These are phyloP conservation scores for Pseudotulostoma volvatum DNA, from an alignment of 495 filamentous ascomycete genomes.

Conservation along the genomic window DNA sequence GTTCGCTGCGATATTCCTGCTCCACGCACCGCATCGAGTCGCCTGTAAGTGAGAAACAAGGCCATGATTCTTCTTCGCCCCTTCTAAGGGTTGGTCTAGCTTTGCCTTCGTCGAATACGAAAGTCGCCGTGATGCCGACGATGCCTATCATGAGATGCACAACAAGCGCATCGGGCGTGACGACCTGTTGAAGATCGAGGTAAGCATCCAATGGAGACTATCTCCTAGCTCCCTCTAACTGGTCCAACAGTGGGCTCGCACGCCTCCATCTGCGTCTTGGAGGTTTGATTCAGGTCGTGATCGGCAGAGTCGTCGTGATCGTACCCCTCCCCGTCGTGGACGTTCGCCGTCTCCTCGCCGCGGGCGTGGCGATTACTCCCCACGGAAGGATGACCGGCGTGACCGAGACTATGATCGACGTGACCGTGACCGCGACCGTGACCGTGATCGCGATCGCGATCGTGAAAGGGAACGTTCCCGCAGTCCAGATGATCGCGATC, in stretches of 20 bases:
- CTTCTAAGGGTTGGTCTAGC: constrained; percentile 32
- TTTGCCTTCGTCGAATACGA: constrained; percentile 99
- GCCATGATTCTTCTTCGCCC: constrained; percentile 2
- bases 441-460: constrained; percentile 57
- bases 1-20: constrained; percentile 98
- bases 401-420: constrained; percentile 53
- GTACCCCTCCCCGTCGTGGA: constrained; percentile 66
- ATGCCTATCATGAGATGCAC: constrained; percentile 99
- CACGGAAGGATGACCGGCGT: constrained; percentile 78
- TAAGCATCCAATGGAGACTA: constrained; percentile 23
- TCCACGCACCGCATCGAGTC: constrained; percentile 76
- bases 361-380: constrained; percentile 69
- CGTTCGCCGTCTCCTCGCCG: constrained; percentile 62
- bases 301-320: constrained; percentile 39
- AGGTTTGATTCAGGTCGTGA: constrained; percentile 85
- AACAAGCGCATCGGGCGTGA: constrained; percentile 96
- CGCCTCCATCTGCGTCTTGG: constrained; percentile 96
- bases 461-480: constrained; percentile 40
- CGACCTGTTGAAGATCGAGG: constrained; percentile 95
- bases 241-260: constrained; percentile 73
- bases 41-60: constrained; percentile 55
- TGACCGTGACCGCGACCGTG: constrained; percentile 51
- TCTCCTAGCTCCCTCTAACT: constrained; percentile 5
- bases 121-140: constrained; percentile 94
- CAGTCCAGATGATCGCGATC: constrained; percentile 39